Evolutionary conservation across 805 yeast genomes (phyloP).

Genomic region (Cyberlindnera samutprakarnensis): DNA sequence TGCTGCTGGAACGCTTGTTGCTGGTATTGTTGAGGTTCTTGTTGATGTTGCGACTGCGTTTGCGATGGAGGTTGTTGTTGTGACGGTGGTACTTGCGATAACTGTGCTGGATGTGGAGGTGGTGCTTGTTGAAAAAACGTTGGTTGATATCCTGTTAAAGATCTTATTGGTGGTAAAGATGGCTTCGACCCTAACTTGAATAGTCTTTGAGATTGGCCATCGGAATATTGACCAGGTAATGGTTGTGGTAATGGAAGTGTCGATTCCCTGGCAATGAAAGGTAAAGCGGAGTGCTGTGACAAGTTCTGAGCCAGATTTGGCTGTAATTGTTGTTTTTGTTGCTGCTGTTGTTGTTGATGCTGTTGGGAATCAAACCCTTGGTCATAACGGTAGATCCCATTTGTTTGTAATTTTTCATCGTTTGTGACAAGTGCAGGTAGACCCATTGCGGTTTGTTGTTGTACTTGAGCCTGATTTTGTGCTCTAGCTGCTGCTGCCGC

Average conservation of each 20-base stretch:
- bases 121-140: not conserved
- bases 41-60: not conserved
- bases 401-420: too few species aligned
- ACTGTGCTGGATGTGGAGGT: not conserved
- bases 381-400: too few species aligned
- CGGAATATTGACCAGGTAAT: too few species aligned
- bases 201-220: too few species aligned
- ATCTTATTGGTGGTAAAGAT: conserved; percentile 4
- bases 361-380: too few species aligned
- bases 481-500: too few species aligned
- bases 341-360: conserved; percentile 1
- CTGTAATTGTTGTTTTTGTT: not conserved
- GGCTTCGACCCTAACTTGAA: conserved; percentile 1
- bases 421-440: too few species aligned
- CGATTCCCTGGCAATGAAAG: too few species aligned
- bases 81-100: conserved; percentile 1
- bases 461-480: too few species aligned
- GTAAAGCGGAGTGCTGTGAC: not conserved
- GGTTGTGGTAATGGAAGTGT: too few species aligned
- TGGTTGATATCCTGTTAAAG: conserved; percentile 2
- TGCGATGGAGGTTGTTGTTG: conserved; percentile 2
- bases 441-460: too few species aligned
- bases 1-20: conserved; percentile 1
- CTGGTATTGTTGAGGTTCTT: not conserved
- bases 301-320: not conserved